Conservation (phyloP, 805 yeast genomes). For the Pichia exigua region DNA sequence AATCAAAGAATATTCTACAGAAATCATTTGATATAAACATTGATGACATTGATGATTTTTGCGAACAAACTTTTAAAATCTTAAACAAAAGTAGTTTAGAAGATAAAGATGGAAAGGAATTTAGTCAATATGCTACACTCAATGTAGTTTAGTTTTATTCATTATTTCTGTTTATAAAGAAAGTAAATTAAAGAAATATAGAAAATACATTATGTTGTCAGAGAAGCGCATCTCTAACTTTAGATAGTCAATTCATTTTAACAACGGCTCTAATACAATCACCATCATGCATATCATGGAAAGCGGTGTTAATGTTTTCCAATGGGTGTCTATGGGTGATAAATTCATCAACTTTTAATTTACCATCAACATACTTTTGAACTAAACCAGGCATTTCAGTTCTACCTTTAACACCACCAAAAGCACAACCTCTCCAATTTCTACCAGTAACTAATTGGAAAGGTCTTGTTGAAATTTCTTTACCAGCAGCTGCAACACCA, state of each 20-base stretch:
- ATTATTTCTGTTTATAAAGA: too few relatives aligned
- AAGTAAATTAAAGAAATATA: too few relatives aligned
- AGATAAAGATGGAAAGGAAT: constrained; percentile 11
- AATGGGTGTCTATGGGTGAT: constrained; percentile 84
- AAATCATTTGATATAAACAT: not conserved
- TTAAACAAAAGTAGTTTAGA: constrained; percentile 5
- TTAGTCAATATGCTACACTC: too few relatives aligned
- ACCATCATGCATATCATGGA: constrained; percentile 92
- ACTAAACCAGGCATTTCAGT: constrained; percentile 88
- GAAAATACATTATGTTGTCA: too few relatives aligned
- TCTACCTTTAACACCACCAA: constrained; percentile 98
- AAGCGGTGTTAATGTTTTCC: constrained; percentile 75
- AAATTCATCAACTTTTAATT: constrained; percentile 86
- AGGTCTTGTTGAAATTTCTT: constrained; percentile 94
- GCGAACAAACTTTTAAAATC: constrained; percentile 6
- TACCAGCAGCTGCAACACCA: constrained; percentile 98
- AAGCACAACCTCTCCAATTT: constrained; percentile 99
- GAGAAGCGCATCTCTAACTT: constrained; percentile 3
- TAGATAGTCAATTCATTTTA: constrained; percentile 21
- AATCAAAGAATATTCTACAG: not conserved
- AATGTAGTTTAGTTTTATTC: too few relatives aligned
- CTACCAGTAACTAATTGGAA: constrained; percentile 99
- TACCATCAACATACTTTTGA: constrained; percentile 74
- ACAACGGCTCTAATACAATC: constrained; percentile 87
- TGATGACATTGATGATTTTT: constrained; percentile 3